phyloP scores from a whole-genome alignment of 2,329 filamentous ascomycete species.

The Grosmannia clavigera region DNA sequence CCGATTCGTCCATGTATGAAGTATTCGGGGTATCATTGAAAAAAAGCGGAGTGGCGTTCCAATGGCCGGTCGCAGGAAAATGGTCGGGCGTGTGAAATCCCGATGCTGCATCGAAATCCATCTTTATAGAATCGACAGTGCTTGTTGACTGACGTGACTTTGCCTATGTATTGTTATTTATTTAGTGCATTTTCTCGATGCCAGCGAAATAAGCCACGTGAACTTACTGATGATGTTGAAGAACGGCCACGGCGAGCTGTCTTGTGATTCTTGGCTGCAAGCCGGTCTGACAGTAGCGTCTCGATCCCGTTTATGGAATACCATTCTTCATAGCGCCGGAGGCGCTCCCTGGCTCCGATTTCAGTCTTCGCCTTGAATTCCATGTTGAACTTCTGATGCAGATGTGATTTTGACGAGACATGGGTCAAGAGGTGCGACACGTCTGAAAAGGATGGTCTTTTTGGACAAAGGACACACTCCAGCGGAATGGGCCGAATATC shows the following conservation, averaged over 20 bases:
- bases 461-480: slow-evolving; percentile 72
- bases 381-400: slow-evolving; percentile 72
- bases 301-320: slow-evolving; percentile 61
- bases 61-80: slow-evolving; percentile 9
- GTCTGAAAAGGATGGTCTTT: slow-evolving; percentile 72
- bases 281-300: slow-evolving; percentile 61
- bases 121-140: not conserved
- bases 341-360: slow-evolving; percentile 43
- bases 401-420: slow-evolving; percentile 82
- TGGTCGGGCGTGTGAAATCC: slow-evolving; percentile 2
- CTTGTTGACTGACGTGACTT: slow-evolving; percentile 2
- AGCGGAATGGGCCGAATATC: slow-evolving; percentile 43
- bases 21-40: slow-evolving; percentile 7
- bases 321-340: slow-evolving; percentile 67
- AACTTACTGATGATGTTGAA: slow-evolving; percentile 11
- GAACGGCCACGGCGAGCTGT: slow-evolving; percentile 16
- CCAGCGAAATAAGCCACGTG: not conserved
- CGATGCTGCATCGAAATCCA: not conserved
- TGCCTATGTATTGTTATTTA: not conserved
- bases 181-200: not conserved
- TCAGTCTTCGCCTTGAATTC: slow-evolving; percentile 61
- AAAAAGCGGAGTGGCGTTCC: slow-evolving; percentile 8
- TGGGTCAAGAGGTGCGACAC: slow-evolving; percentile 87
- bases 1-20: slow-evolving; percentile 7
- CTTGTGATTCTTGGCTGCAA: slow-evolving; percentile 64